Base-by-base conservation (phyloP, 371 early-diverging fungal genomes). In the Mortierella sp. region DNA sequence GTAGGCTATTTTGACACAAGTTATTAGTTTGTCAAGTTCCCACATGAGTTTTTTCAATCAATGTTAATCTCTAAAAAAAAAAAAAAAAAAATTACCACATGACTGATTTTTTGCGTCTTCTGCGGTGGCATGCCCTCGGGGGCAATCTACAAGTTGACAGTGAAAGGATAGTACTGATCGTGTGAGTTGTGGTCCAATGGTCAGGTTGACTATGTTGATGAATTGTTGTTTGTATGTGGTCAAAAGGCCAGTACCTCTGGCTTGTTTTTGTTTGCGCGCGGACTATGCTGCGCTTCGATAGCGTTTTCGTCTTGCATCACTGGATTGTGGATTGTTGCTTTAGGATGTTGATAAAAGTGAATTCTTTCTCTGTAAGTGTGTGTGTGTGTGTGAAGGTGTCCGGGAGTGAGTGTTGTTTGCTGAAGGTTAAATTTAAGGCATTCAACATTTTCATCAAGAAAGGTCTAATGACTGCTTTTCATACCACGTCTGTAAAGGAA, bases 241-340 rank as follows among this genome's bases (percentile, higher is more conserved):
- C 11, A 13, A 22, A 9, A 24, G 9, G 55, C 10, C 55, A 13
- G 9, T 69, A 77, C 77, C 63, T 77, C 77, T 10, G 72, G 38
- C 60, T 77, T 77, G 52, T 65, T 77, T 50, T 77, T 77, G 55
- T 53, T 21, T 41, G 32, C 22, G 21, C 64, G 59, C 48, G 68
- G 66, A 48, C 72, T 64, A 22, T 65, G 73, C 10, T 72, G 69
- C n/a, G 77, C 73, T 65, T 77, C 77, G 47, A 77, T 72, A 36
- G 69, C 72, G 36, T 77, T 77, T 63, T 77, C 77, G 66, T 77
- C 77, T 66, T 63, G 72, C 77, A 77, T 77, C 3, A 58, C 45
- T 55, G 16, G n/a, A 50, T 15, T 33, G 28, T 55, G 6, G 55
- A 24, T 32, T 45, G 45, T 45, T 11, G 45, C 11, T 45, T 45